These are phyloP conservation scores for Hypoxylon sp. DNA, from an alignment of 2,329 filamentous ascomycete species.

Conservation along the genomic window DNA sequence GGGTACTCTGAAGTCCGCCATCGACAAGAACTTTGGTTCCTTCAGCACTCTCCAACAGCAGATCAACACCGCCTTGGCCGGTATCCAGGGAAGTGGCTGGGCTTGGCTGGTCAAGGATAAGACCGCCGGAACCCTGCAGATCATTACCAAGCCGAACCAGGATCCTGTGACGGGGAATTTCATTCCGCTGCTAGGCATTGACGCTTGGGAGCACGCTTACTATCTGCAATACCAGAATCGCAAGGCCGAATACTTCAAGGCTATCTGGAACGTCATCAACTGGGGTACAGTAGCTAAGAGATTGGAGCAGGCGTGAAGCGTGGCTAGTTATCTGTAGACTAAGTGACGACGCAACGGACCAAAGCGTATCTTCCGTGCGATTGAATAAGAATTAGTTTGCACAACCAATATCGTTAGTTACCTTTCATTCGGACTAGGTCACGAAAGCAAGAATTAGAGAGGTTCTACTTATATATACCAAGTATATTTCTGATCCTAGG, in stretches of 20 bases:
- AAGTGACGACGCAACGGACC: conserved; percentile 14
- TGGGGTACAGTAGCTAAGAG: conserved; percentile 61
- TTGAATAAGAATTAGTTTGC: conserved; percentile 14
- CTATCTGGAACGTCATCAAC: conserved; percentile 85
- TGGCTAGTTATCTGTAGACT: conserved; percentile 17
- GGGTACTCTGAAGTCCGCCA: conserved; percentile 63
- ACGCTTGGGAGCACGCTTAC: conserved; percentile 75
- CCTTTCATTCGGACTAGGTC: background rate
- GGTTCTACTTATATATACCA: background rate
- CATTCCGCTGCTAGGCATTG: conserved; percentile 69
- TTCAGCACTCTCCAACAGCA: conserved; percentile 65
- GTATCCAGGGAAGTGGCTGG: conserved; percentile 76
- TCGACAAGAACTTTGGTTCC: conserved; percentile 69
- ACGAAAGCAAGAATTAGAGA: background rate
- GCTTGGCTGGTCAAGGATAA: conserved; percentile 73
- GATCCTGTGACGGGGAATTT: conserved; percentile 66
- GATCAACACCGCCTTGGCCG: conserved; percentile 67
- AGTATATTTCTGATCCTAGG: background rate
- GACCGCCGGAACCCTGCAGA: conserved; percentile 64
- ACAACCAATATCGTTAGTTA: background rate
- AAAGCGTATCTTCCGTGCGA: background rate
- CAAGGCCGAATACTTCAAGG: conserved; percentile 85
- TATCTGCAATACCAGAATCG: conserved; percentile 80
- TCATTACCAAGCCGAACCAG: conserved; percentile 75
- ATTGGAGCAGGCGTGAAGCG: conserved; percentile 48